Conservation (phyloP, 306 rosid genomes). For the Quercus suber region DNA sequence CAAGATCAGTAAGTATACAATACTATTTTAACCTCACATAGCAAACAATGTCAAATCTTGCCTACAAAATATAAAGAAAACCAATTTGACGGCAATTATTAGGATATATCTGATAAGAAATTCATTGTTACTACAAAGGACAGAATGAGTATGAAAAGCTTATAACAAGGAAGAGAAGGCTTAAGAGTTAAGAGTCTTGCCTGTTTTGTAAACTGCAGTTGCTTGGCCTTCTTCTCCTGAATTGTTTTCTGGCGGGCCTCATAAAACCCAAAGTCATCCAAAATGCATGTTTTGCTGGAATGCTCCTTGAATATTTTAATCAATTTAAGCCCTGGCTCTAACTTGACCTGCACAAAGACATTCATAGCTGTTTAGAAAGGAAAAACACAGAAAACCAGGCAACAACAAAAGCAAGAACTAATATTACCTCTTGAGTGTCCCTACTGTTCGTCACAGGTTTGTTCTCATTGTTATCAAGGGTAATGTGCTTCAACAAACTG, state of each 20-base stretch:
- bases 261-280: conserved; percentile 87
- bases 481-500: conserved; percentile 88
- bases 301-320: conserved; percentile 79
- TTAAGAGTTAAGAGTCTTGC: conserved; percentile 16
- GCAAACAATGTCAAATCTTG: not conserved
- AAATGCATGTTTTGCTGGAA: conserved; percentile 75
- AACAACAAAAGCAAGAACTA: not conserved
- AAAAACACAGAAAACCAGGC: not conserved
- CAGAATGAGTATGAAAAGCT: not conserved
- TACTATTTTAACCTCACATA: not conserved
- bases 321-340: conserved; percentile 77
- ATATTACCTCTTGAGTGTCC: conserved; percentile 90
- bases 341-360: conserved; percentile 47
- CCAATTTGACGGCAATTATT: not conserved
- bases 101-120: not conserved
- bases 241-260: conserved; percentile 88
- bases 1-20: not conserved
- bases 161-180: not conserved
- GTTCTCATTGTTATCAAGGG: conserved; percentile 91
- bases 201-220: conserved; percentile 77
- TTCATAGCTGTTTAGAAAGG: conserved; percentile 2
- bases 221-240: conserved; percentile 88
- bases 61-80: not conserved
- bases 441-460: conserved; percentile 95
- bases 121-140: not conserved